These are phyloP conservation scores for Hericium coralloides DNA, from an alignment of 768 basidiomycete species.

Conservation along the genomic window DNA sequence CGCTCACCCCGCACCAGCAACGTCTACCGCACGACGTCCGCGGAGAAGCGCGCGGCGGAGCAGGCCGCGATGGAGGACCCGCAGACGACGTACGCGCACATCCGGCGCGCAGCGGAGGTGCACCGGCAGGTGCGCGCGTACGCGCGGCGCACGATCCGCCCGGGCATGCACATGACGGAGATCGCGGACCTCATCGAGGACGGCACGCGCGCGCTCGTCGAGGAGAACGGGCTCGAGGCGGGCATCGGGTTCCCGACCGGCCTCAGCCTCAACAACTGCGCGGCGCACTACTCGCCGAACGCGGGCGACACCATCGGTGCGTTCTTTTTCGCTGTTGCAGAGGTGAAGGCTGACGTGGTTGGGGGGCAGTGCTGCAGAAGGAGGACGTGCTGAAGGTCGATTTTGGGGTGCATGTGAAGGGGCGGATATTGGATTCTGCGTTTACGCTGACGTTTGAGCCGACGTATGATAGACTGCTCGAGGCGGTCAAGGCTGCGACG, in stretches of 20 bases:
- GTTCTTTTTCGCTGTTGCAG: conserved; percentile 17
- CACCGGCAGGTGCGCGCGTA: conserved; percentile 85
- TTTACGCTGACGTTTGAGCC: conserved; percentile 89
- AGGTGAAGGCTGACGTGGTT: not conserved
- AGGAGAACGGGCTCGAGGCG: conserved; percentile 76
- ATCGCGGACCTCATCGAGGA: conserved; percentile 93
- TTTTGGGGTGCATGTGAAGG: conserved; percentile 94
- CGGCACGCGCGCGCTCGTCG: conserved; percentile 83
- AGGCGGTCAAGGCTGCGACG: conserved; percentile 91
- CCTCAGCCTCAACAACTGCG: conserved; percentile 86
- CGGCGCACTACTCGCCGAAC: conserved; percentile 96
- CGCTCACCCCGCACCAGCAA: conserved; percentile 45
- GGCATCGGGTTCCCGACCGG: conserved; percentile 98
- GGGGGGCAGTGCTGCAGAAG: conserved; percentile 55
- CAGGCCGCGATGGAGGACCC: conserved; percentile 71
- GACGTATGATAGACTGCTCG: conserved; percentile 81
- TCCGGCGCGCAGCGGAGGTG: conserved; percentile 91
- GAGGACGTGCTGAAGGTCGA: conserved; percentile 95
- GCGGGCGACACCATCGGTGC: conserved; percentile 78
- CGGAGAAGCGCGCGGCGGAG: conserved; percentile 85
- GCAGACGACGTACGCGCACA: conserved; percentile 77
- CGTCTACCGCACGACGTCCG: conserved; percentile 78
- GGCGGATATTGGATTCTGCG: conserved; percentile 92
- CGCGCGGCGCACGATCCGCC: conserved; percentile 76
- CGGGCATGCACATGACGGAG: conserved; percentile 91